Base-by-base conservation (phyloP, 1,284 basidiomycete species). In the Microbotryum silenes-acaulis region DNA sequence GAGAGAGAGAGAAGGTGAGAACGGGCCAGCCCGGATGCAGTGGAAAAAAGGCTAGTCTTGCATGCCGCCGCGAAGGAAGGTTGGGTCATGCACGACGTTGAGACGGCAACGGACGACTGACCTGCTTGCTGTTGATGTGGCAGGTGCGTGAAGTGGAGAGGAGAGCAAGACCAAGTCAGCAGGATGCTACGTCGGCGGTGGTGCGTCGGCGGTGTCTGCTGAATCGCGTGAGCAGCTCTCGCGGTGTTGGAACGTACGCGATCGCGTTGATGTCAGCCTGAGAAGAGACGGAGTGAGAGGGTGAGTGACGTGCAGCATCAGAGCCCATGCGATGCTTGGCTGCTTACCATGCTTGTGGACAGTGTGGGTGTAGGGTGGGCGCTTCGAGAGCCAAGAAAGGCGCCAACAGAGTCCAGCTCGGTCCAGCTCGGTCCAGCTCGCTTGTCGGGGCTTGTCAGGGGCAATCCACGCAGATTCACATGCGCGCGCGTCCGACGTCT, bases 231-330 rank as follows among this genome's bases (percentile, higher is more conserved):
- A 4, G 29, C 10, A 27, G 83, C 84, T 71, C 86, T 20, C 33
- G 23, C 75, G 23, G 54, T 20, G n/a, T 54, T 46, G 10, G 18
- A 44, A 33, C 51, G 23, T 75, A 73, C 23, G 78, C 78, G 66
- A 81, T 78, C 37, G 76, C 69, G 72, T 82, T 81, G 74, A 87
- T 81, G 77, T 91, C 87, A 62, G 83, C 82, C 87, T 89, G 88
- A 9, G 16, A 7, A 8, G 69, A 57, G 31, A 71, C 63, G 66
- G 63, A 68, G 45, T 53, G 14, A 42, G 37, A 1, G 37, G 37
- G 12, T 42, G 9, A 42, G 37, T 42, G 14, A 42, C 1, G 16
- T 6, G 12, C 37, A 42, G 12, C 14, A 9, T 5, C 37, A 42
- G 37, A 31, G 31, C 31, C 6, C 31, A 31, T 31, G 31, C 31